phyloP scores from a whole-genome alignment of 2,329 filamentous ascomycete species.

The Penicillium sp. region DNA sequence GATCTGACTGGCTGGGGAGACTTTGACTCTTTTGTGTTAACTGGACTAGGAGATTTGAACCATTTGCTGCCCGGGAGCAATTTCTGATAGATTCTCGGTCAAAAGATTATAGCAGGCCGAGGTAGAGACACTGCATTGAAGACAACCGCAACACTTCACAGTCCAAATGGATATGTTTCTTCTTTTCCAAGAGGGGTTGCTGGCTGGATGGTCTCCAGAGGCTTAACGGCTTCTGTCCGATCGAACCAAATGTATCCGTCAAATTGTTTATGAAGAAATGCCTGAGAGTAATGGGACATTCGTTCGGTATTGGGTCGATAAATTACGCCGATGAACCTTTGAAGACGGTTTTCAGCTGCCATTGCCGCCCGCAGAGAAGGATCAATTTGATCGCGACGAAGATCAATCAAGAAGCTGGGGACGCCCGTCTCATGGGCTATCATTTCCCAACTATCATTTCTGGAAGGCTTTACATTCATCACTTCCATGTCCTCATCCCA shows the following conservation, averaged over 20 bases:
- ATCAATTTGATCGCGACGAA: conserved; percentile 44
- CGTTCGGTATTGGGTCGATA: conserved; percentile 56
- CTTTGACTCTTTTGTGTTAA: conserved; percentile 33
- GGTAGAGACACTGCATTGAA: background rate
- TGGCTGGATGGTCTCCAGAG: conserved; percentile 53
- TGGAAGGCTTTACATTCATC: conserved; percentile 53
- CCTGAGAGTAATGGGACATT: conserved; percentile 54
- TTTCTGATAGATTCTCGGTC: background rate
- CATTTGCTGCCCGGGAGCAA: conserved; percentile 10
- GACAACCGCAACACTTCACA: conserved; percentile 32
- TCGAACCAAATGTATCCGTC: conserved; percentile 59
- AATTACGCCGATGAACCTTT: conserved; percentile 60
- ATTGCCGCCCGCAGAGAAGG: conserved; percentile 42
- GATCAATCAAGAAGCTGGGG: conserved; percentile 52
- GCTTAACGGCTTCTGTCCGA: conserved; percentile 48
- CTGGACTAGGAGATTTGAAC: conserved; percentile 22
- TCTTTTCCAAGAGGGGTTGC: conserved; percentile 45
- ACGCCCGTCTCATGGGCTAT: conserved; percentile 53
- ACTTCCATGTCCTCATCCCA: conserved; percentile 58
- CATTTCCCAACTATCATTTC: conserved; percentile 55
- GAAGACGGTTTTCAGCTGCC: conserved; percentile 42
- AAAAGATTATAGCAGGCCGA: too few relatives aligned
- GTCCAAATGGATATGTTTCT: conserved; percentile 59
- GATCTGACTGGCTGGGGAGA: conserved; percentile 33
- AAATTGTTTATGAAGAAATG: conserved; percentile 53